Conservation (phyloP, 345 rosid genomes). For the Lepidium didymum region DNA sequence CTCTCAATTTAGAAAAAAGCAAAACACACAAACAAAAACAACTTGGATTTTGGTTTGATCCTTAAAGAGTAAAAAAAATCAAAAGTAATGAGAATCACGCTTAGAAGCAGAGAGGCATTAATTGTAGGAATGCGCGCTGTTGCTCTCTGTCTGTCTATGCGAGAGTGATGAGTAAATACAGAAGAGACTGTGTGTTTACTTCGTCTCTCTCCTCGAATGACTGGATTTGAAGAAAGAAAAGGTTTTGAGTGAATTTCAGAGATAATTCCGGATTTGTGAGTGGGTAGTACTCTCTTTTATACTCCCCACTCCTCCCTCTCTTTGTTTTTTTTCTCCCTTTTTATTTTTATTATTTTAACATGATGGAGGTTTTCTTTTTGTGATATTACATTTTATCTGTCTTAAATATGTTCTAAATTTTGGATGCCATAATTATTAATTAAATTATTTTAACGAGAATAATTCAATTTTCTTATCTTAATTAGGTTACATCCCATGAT, state of each 20-base stretch:
- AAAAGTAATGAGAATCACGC: conserved; percentile 8
- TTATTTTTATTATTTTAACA: no score
- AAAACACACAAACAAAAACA: background rate
- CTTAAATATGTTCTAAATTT: no score
- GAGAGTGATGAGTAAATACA: background rate
- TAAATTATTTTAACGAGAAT: no score
- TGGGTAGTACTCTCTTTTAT: conserved; percentile 18
- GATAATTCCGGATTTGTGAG: conserved; percentile 23
- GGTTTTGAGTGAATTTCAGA: conserved; percentile 16
- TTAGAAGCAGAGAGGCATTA: conserved; percentile 11
- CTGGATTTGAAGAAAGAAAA: conserved; percentile 10
- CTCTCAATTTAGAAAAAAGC: background rate
- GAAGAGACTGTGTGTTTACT: conserved; percentile 5
- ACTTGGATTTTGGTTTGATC: no score
- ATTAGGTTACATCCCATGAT: background rate
- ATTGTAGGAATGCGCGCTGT: background rate
- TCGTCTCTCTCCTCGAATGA: conserved; percentile 16
- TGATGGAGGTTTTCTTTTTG: no score
- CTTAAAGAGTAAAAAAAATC: background rate
- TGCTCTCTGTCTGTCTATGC: no score
- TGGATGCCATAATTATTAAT: no score
- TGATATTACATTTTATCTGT: no score
- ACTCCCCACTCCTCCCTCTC: background rate
- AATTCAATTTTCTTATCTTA: no score
- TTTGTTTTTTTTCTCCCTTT: background rate